Conservation (phyloP, 1,139 yeast genomes). For the Yarrowia galli region DNA sequence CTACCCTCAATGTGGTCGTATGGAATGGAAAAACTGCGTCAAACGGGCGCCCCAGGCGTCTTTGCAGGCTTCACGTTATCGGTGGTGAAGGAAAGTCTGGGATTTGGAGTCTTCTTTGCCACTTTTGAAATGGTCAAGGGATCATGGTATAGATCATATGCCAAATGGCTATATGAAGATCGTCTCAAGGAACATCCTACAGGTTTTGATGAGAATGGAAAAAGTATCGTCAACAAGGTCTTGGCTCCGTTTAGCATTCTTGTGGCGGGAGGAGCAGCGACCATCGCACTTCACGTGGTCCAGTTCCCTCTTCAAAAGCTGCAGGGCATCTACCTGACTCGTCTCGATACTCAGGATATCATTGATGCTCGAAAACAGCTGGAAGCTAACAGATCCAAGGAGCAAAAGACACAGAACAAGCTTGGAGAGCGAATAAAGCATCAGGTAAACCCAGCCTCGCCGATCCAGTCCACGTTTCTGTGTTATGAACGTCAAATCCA, state of each 20-base stretch:
- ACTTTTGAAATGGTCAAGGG: conserved; percentile 82
- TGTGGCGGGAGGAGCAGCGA: conserved; percentile 90
- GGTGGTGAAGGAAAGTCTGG: conserved; percentile 77
- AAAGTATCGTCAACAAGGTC: conserved; percentile 52
- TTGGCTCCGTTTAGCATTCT: conserved; percentile 75
- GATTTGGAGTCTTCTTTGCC: conserved; percentile 86
- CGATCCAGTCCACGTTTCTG: conserved; percentile 17
- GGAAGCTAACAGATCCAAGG: conserved; percentile 37
- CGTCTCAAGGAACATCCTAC: conserved; percentile 31
- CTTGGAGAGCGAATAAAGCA: conserved; percentile 17
- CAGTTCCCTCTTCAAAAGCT: conserved; percentile 84
- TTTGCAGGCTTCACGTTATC: conserved; percentile 88
- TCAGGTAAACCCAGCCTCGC: conserved; percentile 1
- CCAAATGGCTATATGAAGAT: conserved; percentile 42
- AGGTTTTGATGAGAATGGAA: conserved; percentile 41
- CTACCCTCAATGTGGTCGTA: conserved; percentile 74
- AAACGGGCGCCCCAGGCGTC: conserved; percentile 82
- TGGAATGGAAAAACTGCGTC: conserved; percentile 69
- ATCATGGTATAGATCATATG: conserved; percentile 45
- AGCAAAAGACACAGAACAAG: conserved; percentile 44
- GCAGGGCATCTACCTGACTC: conserved; percentile 78
- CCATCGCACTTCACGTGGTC: conserved; percentile 73
- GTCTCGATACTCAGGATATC: conserved; percentile 77
- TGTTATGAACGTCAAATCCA: conserved; percentile 22
- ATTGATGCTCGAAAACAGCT: conserved; percentile 49